These are phyloP conservation scores for Iodosphaeria phyllophila DNA, from an alignment of 2,329 filamentous ascomycete genomes.

Conservation along the genomic window DNA sequence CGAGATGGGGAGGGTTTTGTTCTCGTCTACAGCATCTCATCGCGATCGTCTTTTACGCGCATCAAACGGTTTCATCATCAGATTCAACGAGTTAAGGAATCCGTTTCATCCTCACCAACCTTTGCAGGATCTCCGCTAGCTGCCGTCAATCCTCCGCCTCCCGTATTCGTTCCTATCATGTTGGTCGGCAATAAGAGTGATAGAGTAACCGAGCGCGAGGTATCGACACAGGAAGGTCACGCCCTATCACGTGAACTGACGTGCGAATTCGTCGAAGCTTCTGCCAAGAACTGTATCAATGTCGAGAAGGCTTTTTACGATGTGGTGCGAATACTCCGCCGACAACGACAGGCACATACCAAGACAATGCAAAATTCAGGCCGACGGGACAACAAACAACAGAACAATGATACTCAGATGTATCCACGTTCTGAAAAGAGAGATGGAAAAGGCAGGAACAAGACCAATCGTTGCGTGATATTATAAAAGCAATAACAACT, in stretches of 20 bases:
- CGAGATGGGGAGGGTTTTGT: conserved; percentile 95
- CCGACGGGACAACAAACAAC: conserved; percentile 6
- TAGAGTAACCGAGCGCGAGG: conserved; percentile 84
- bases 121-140: conserved; percentile 59
- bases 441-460: conserved; percentile 1
- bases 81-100: conserved; percentile 94
- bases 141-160: conserved; percentile 32
- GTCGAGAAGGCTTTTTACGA: conserved; percentile 98
- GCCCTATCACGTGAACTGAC: conserved; percentile 80
- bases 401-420: conserved; percentile 7
- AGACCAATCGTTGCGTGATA: conserved; percentile 19
- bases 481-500: conserved; percentile 15
- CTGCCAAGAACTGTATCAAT: conserved; percentile 95
- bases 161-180: conserved; percentile 78
- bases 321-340: conserved; percentile 76
- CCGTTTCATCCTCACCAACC: conserved; percentile 54
- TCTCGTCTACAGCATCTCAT: conserved; percentile 96
- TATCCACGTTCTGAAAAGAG: not conserved
- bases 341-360: conserved; percentile 48
- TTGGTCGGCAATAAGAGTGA: conserved; percentile 98
- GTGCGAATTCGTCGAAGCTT: conserved; percentile 93
- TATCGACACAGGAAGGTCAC: conserved; percentile 89
- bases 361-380: conserved; percentile 15
- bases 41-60: conserved; percentile 80
- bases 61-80: conserved; percentile 95